Percentiles rank a stretch among this genome's conserved stretches.
phyloP scores from a whole-genome alignment of 2,329 filamentous ascomycete genomes.

The Aspergillus fructus region DNA sequence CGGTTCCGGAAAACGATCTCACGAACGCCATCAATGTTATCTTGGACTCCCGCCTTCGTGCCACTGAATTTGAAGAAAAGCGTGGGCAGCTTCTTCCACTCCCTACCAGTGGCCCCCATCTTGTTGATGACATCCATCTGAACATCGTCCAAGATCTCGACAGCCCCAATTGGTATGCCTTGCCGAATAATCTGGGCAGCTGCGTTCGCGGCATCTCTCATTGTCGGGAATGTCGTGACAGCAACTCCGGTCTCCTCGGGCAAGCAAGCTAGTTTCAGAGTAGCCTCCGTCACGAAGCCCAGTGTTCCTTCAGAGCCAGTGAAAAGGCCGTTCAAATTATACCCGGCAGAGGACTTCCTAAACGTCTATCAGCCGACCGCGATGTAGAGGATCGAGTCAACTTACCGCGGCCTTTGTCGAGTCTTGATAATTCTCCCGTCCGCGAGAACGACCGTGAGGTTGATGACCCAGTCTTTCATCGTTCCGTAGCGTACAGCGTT shows the following conservation, averaged over 20 bases:
- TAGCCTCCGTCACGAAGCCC: slow-evolving; percentile 69
- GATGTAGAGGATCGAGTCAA: too few relatives aligned
- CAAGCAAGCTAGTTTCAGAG: slow-evolving; percentile 64
- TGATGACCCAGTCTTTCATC: slow-evolving; percentile 75
- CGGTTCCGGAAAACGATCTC: slow-evolving; percentile 64
- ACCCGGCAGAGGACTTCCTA: slow-evolving; percentile 66
- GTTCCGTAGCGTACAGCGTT: slow-evolving; percentile 67
- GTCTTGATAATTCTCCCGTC: slow-evolving; percentile 72
- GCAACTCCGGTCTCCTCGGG: slow-evolving; percentile 66
- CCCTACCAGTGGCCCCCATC: slow-evolving; percentile 59
- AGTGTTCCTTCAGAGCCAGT: slow-evolving; percentile 70
- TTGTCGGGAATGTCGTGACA: slow-evolving; percentile 59
- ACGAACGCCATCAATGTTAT: slow-evolving; percentile 64
- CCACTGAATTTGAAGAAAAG: slow-evolving; percentile 65
- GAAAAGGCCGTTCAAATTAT: slow-evolving; percentile 69
- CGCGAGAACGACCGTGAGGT: slow-evolving; percentile 68
- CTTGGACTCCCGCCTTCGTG: slow-evolving; percentile 70
- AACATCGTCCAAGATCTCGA: slow-evolving; percentile 62
- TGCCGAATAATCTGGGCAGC: slow-evolving; percentile 65
- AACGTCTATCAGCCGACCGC: too few relatives aligned
- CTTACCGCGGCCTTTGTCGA: slow-evolving; percentile 55
- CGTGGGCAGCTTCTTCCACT: slow-evolving; percentile 41
- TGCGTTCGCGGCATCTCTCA: slow-evolving; percentile 62
- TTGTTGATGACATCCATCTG: slow-evolving; percentile 67
- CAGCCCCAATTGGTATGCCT: slow-evolving; percentile 66